phyloP scores from a whole-genome alignment of 2,329 filamentous ascomycete genomes.

The Cercospora canescens region DNA sequence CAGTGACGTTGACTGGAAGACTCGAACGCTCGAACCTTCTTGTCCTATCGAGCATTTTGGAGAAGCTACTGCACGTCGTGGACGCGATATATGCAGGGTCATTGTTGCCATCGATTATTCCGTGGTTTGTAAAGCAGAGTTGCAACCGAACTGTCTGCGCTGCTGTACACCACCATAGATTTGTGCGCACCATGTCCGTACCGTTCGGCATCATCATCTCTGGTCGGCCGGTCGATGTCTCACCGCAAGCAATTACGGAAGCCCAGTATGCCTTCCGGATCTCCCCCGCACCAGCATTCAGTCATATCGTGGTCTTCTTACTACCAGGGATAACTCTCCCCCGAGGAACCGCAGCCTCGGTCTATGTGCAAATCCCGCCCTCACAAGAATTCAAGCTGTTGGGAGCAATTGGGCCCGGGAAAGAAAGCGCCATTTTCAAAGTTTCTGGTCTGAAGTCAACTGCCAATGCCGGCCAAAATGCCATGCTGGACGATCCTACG shows the following conservation, averaged over 20 bases:
- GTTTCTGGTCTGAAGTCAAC: slow-evolving; percentile 51
- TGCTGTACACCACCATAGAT: not conserved
- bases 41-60: not conserved
- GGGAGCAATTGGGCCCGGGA: slow-evolving; percentile 84
- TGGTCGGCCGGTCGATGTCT: slow-evolving; percentile 60
- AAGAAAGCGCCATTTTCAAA: slow-evolving; percentile 90
- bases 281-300: slow-evolving; percentile 59
- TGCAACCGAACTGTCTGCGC: not conserved
- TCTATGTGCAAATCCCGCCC: slow-evolving; percentile 76
- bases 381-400: slow-evolving; percentile 73
- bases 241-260: slow-evolving; percentile 55
- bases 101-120: not conserved
- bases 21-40: slow-evolving; percentile 2
- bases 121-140: not conserved
- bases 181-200: slow-evolving; percentile 42
- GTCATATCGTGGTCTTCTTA: slow-evolving; percentile 84
- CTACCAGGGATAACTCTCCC: slow-evolving; percentile 77
- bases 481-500: slow-evolving; percentile 46
- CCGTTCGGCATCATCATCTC: slow-evolving; percentile 61
- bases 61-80: not conserved
- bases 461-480: slow-evolving; percentile 52
- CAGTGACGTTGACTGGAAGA: not conserved
- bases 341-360: slow-evolving; percentile 75
- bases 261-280: slow-evolving; percentile 68
- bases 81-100: not conserved